A percentile compares a stretch with the other conserved stretches of the same genome.
These are phyloP conservation scores for Capronia epimyces DNA, from an alignment of 2,329 filamentous ascomycete genomes.

Conservation along the genomic window DNA sequence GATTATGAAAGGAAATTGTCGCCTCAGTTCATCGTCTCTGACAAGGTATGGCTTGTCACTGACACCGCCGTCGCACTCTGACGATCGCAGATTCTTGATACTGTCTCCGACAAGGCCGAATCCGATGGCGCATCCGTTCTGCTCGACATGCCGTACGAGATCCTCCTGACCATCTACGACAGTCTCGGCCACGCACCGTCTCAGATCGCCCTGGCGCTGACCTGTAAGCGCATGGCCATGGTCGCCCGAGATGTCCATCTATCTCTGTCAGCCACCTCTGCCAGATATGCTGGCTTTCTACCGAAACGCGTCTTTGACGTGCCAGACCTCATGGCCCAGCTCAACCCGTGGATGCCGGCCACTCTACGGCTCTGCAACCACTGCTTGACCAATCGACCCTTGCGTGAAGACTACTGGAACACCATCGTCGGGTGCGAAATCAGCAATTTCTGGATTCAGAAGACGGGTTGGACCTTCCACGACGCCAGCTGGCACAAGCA, in stretches of 20 bases:
- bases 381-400: constrained; percentile 27
- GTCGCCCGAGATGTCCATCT: constrained; percentile 22
- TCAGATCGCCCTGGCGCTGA: constrained; percentile 26
- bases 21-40: constrained; percentile 16
- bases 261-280: constrained; percentile 17
- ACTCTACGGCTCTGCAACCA: constrained; percentile 27
- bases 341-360: constrained; percentile 25
- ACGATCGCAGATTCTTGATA: constrained; percentile 8
- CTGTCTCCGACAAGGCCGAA: background rate
- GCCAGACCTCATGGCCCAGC: constrained; percentile 26
- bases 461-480: constrained; percentile 27
- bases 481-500: constrained; percentile 27
- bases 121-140: constrained; percentile 10
- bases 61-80: background rate
- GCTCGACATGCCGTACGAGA: constrained; percentile 26
- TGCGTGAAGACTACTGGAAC: constrained; percentile 24
- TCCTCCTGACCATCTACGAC: constrained; percentile 24
- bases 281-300: constrained; percentile 28
- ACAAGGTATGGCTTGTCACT: constrained; percentile 11
- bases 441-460: constrained; percentile 26
- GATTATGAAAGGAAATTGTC: constrained; percentile 27
- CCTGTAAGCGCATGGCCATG: constrained; percentile 28
- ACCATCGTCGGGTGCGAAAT: constrained; percentile 21
- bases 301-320: constrained; percentile 27
- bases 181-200: constrained; percentile 24